These are phyloP conservation scores for Globisporangium sylvaticum DNA, from an alignment of 352 stramenopile genomes.

Conservation along the genomic window DNA sequence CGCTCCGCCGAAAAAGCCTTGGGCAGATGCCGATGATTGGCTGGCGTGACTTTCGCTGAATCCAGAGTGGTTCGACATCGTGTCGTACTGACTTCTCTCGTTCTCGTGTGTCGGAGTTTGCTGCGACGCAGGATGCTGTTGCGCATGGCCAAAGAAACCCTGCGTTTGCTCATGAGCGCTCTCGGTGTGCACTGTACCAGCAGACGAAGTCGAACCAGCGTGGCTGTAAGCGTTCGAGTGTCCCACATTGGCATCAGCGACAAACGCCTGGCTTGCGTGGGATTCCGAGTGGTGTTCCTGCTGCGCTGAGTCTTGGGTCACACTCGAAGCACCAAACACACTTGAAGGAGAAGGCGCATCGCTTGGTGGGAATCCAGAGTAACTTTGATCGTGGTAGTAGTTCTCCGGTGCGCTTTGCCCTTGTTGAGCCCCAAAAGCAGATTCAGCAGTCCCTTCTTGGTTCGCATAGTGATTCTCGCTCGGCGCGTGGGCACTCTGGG, in stretches of 20 bases:
- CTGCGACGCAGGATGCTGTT: neutral
- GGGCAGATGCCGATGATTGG: conserved; percentile 8
- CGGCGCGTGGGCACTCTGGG: neutral
- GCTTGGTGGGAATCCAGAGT: neutral
- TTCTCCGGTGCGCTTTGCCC: neutral
- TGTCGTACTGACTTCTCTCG: conserved; percentile 6
- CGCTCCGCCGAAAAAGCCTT: conserved; percentile 12
- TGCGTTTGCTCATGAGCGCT: neutral
- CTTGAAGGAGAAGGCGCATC: neutral
- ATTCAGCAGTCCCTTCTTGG: neutral
- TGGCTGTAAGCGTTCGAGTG: conserved; percentile 7
- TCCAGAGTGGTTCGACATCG: conserved; percentile 10
- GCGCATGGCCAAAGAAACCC: conserved; percentile 3
- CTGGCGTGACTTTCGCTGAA: conserved; percentile 10
- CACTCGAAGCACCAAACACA: neutral
- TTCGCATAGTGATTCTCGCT: neutral
- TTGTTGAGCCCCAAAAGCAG: neutral
- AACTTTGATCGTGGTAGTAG: neutral
- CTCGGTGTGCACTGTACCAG: neutral
- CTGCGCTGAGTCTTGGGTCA: neutral
- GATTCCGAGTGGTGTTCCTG: neutral
- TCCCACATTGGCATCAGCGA: neutral
- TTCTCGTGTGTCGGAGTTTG: neutral
- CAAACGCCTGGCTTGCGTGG: neutral
- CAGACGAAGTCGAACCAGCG: conserved; percentile 5